Percentiles rank a stretch among this genome's conserved stretches.
These are phyloP conservation scores for Ophiostoma sp. DNA, from an alignment of 2,329 filamentous ascomycete genomes.

Conservation along the genomic window DNA sequence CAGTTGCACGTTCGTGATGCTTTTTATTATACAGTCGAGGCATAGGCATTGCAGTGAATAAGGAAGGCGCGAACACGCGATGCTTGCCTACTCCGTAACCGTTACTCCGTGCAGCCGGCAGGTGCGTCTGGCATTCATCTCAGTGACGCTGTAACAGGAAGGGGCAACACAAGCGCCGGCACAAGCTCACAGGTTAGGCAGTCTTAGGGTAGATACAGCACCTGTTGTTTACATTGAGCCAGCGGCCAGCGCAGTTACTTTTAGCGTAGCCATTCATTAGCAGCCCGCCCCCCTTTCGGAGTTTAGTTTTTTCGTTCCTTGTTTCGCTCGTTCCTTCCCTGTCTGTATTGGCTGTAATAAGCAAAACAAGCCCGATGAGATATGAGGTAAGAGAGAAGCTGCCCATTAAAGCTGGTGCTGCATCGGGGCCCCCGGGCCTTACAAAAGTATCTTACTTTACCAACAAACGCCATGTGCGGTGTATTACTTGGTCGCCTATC, in stretches of 20 bases:
- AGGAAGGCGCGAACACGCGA: background rate
- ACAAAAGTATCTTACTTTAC: background rate
- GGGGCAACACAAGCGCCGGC: background rate
- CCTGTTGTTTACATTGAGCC: background rate
- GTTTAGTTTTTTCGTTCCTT: conserved; percentile 29
- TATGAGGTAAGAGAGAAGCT: no score
- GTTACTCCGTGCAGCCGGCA: background rate
- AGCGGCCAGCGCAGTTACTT: background rate
- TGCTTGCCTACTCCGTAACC: background rate
- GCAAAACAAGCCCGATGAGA: background rate
- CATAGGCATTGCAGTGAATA: background rate
- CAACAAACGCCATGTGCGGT: background rate
- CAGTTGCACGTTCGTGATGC: background rate
- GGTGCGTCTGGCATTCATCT: background rate
- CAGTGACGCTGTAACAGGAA: conserved; percentile 13
- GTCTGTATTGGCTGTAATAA: background rate
- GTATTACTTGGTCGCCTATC: background rate
- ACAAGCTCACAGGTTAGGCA: background rate
- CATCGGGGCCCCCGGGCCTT: background rate
- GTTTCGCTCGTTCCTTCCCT: conserved; percentile 2
- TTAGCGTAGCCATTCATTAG: background rate
- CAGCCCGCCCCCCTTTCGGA: conserved; percentile 21
- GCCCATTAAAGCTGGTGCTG: background rate
- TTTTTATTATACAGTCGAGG: background rate
- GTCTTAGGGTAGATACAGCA: background rate